Conservation (phyloP, 202 grass and related monocot species). For the Setaria italica region DNA sequence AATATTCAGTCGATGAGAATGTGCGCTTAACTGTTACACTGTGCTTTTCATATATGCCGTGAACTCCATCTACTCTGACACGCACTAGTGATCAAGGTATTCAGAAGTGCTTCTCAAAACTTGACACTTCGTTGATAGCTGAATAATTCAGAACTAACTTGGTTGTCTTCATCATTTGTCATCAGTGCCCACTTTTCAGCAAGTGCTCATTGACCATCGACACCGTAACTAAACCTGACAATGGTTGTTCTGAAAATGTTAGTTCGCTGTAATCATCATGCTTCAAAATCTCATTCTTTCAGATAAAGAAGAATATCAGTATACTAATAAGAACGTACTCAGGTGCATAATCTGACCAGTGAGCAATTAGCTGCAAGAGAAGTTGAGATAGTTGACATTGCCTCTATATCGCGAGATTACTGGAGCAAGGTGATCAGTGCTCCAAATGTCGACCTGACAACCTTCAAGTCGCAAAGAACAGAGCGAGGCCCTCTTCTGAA, state of each 20-base stretch:
- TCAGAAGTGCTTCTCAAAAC: constrained; percentile 18
- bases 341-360: constrained; percentile 71
- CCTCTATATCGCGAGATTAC: constrained; percentile 75
- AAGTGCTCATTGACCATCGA: constrained; percentile 91
- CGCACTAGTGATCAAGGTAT: constrained; percentile 86
- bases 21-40: constrained; percentile 27
- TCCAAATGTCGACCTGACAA: constrained; percentile 61
- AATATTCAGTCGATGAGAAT: background rate
- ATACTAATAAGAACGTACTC: constrained; percentile 33
- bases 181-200: constrained; percentile 81
- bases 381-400: constrained; percentile 79
- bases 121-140: background rate
- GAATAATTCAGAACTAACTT: constrained; percentile 34
- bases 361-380: constrained; percentile 69
- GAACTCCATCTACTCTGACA: constrained; percentile 34
- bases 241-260: constrained; percentile 87
- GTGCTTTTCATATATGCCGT: constrained; percentile 32
- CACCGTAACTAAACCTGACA: constrained; percentile 67
- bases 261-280: constrained; percentile 5
- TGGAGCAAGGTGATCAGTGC: constrained; percentile 84
- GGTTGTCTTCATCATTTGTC: constrained; percentile 25
- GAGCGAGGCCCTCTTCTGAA: constrained; percentile 70
- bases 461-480: constrained; percentile 74
- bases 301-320: background rate
- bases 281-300: background rate